Conservation (phyloP, 331 rosid genomes). For the Stylosanthes scabra region DNA sequence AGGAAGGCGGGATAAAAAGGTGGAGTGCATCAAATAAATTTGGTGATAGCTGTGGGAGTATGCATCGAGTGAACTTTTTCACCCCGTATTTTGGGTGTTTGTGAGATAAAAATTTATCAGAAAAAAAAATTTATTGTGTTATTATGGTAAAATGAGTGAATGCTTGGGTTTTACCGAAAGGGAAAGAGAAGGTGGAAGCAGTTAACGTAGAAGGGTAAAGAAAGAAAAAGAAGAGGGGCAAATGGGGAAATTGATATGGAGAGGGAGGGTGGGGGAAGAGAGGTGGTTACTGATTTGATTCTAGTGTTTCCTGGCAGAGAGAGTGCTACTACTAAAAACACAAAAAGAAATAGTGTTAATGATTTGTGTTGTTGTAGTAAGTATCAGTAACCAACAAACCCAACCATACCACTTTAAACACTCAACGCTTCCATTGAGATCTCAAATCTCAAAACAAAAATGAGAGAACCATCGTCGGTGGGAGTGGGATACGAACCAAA, state of each 20-base stretch:
- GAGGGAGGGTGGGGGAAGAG: conserved; percentile 18
- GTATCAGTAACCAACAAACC: conserved; percentile 37
- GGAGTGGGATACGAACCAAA: too few relatives aligned
- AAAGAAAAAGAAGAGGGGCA: conserved; percentile 35
- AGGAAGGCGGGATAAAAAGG: too few relatives aligned
- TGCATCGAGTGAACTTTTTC: too few relatives aligned
- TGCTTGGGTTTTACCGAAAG: too few relatives aligned
- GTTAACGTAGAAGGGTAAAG: too few relatives aligned
- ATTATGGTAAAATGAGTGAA: too few relatives aligned
- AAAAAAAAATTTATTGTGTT: too few relatives aligned
- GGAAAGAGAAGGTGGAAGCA: too few relatives aligned
- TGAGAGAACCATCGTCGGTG: conserved; percentile 66
- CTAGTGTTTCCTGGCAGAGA: conserved; percentile 56
- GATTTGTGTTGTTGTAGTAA: neutral
- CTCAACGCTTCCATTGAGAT: conserved; percentile 18
- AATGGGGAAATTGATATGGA: conserved; percentile 30
- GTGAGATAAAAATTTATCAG: too few relatives aligned
- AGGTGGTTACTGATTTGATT: conserved; percentile 59
- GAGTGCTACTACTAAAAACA: conserved; percentile 31
- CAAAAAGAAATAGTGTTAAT: neutral
- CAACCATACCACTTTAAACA: conserved; percentile 28
- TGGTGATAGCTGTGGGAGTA: too few relatives aligned
- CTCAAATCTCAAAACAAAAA: conserved; percentile 1
- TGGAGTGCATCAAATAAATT: too few relatives aligned
- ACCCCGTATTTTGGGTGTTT: too few relatives aligned